Conservation (phyloP, 2,329 filamentous ascomycete genomes). For the Fusarium neocosmosporiellum region DNA sequence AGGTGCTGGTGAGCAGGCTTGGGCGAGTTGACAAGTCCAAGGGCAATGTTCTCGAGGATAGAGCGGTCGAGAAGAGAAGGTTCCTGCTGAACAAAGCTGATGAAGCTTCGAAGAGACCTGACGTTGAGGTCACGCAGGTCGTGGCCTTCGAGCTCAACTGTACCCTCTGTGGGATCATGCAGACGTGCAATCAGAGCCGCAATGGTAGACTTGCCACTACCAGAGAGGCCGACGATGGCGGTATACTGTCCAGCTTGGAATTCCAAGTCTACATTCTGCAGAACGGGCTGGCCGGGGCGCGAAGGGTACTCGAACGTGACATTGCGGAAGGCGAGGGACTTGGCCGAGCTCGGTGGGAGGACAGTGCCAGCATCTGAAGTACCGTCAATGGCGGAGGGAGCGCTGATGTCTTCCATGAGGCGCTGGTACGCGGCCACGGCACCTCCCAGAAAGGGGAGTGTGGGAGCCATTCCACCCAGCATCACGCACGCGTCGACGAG, state of each 20-base stretch:
- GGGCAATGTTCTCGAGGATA: slow-evolving; percentile 63
- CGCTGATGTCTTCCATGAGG: slow-evolving; percentile 67
- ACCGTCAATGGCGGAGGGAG: slow-evolving; percentile 58
- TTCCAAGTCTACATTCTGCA: slow-evolving; percentile 58
- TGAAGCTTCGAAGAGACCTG: slow-evolving; percentile 52
- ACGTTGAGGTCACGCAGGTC: slow-evolving; percentile 61
- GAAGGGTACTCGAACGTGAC: slow-evolving; percentile 59
- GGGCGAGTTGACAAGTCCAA: slow-evolving; percentile 51
- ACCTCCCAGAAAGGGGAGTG: slow-evolving; percentile 68
- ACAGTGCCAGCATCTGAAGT: slow-evolving; percentile 50
- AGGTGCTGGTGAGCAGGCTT: slow-evolving; percentile 53
- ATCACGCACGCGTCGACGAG: slow-evolving; percentile 73
- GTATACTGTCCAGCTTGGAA: slow-evolving; percentile 60
- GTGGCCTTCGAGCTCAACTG: slow-evolving; percentile 57
- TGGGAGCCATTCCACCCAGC: slow-evolving; percentile 70
- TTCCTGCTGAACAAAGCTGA: slow-evolving; percentile 58
- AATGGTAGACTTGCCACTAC: slow-evolving; percentile 67
- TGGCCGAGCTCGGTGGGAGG: slow-evolving; percentile 55
- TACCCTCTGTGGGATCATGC: slow-evolving; percentile 64
- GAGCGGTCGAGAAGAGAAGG: slow-evolving; percentile 57
- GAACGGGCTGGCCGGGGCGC: slow-evolving; percentile 53
- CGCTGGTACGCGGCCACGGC: slow-evolving; percentile 68
- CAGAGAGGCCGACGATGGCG: slow-evolving; percentile 67
- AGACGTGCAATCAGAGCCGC: slow-evolving; percentile 65
- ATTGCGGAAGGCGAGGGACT: slow-evolving; percentile 47